A percentile compares a stretch with the other conserved stretches of the same genome.
Conservation (phyloP, 1,284 basidiomycete genomes). For the Boletus sp. region DNA sequence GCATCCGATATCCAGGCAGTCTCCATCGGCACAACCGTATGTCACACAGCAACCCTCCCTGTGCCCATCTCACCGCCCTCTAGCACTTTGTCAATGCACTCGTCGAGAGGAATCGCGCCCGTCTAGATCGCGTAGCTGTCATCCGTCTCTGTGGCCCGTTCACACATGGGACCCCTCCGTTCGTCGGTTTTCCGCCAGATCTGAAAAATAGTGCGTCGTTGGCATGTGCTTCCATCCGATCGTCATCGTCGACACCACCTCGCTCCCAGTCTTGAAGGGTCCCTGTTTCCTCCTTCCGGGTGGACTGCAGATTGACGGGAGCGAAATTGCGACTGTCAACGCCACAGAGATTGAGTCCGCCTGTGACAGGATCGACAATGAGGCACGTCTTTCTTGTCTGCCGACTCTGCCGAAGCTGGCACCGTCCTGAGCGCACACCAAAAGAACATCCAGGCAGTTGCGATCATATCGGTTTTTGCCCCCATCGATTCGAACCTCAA, state of each 20-base stretch:
- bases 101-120: conserved; percentile 44
- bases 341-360: conserved; percentile 39
- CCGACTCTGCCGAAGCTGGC: not conserved
- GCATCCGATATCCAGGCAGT: conserved; percentile 30
- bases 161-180: conserved; percentile 40
- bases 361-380: conserved; percentile 26
- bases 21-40: conserved; percentile 37
- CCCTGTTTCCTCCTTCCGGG: conserved; percentile 39
- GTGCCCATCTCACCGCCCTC: not conserved
- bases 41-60: not conserved
- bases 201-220: conserved; percentile 28
- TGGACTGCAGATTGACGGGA: conserved; percentile 51
- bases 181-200: conserved; percentile 37
- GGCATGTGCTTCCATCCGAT: not conserved
- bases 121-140: conserved; percentile 50
- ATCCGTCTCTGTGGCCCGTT: conserved; percentile 48
- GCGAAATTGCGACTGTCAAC: conserved; percentile 40
- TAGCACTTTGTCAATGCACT: conserved; percentile 53
- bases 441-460: conserved; percentile 42
- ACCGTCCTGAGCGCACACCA: conserved; percentile 13
- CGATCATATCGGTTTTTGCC: conserved; percentile 48
- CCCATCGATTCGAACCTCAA: conserved; percentile 42
- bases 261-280: conserved; percentile 37
- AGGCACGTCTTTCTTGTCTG: conserved; percentile 16
- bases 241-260: not conserved